Evolutionary conservation across 805 yeast species (phyloP), one percentile per base, ranked within the genome.

Genomic region (Monosporozyma aquatica): DNA sequence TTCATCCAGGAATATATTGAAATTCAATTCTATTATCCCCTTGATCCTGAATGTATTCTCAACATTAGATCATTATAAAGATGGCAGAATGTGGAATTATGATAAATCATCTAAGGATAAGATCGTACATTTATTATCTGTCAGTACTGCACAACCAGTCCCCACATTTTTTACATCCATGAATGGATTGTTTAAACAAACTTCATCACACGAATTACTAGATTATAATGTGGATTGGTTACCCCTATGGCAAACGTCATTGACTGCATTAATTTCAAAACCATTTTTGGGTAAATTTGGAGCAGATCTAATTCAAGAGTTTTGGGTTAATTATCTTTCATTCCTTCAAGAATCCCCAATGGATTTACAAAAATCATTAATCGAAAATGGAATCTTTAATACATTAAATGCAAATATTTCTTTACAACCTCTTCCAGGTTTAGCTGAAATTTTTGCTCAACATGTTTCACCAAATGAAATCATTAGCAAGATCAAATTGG

Each of bases 71-170:
- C 55, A 58, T n/a, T 59, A 68, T 34, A 72, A 75, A 47, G 65
- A 70, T 14, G 71, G 64, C 6, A 55, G 66, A 23, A 66, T 81
- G 38, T 80, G 86, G 80, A 60, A 68, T 3, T 73, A 71, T 49
- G 68, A 65, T 17, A 80, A 80, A 43, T 62, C 62, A 3, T 49
- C 76, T 1, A 66, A 67, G 14, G 68, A 66, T 3, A 70, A 69
- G 44, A 53, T 82, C 9, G 37, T 66, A 1, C 70, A 62, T 0
- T 70, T 79, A 47, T 49, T 82, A 17, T 62, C 62, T 10, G 47
- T 76, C 11, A 82, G 87, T 0, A 74, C 76, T 2, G 66, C 79
- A 37, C 68, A 67, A 39, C 76, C 83, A 40, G 63, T 67, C 23
- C 71, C 78, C 0, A 48, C 62, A 0, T 80, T 76, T 52, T 82